These are phyloP conservation scores for Musa balbisiana DNA, from an alignment of 202 grass and related monocot genomes.

Conservation along the genomic window DNA sequence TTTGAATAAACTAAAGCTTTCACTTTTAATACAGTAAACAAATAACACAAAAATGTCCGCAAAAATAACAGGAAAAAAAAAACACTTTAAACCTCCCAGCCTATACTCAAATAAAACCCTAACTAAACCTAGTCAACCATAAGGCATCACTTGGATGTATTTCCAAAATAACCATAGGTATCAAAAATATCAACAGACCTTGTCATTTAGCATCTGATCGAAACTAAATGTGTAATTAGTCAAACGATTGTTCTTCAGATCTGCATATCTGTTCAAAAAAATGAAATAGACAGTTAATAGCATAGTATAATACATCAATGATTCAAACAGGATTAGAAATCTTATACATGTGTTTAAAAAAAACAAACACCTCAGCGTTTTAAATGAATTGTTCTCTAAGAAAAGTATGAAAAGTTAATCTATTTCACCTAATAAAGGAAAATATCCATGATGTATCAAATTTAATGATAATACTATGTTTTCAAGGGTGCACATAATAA, in stretches of 20 bases:
- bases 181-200: conserved; percentile 35
- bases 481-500: background rate
- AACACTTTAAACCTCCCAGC: too few relatives aligned
- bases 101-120: too few relatives aligned
- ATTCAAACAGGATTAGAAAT: background rate
- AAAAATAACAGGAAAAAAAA: too few relatives aligned
- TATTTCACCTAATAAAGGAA: background rate
- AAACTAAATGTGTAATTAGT: conserved; percentile 97
- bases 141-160: background rate
- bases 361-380: background rate
- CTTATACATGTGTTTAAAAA: background rate
- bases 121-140: too few relatives aligned
- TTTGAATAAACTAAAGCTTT: too few relatives aligned
- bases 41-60: too few relatives aligned
- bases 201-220: conserved; percentile 94
- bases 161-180: background rate
- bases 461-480: background rate
- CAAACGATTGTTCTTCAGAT: conserved; percentile 92
- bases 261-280: conserved; percentile 63
- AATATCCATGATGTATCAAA: background rate
- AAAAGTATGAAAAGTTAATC: background rate
- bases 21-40: too few relatives aligned
- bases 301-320: background rate
- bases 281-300: background rate
- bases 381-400: background rate